Evolutionary conservation across 2,329 filamentous ascomycete genomes (phyloP).

Genomic region (Aspergillus ochraceoroseus): DNA sequence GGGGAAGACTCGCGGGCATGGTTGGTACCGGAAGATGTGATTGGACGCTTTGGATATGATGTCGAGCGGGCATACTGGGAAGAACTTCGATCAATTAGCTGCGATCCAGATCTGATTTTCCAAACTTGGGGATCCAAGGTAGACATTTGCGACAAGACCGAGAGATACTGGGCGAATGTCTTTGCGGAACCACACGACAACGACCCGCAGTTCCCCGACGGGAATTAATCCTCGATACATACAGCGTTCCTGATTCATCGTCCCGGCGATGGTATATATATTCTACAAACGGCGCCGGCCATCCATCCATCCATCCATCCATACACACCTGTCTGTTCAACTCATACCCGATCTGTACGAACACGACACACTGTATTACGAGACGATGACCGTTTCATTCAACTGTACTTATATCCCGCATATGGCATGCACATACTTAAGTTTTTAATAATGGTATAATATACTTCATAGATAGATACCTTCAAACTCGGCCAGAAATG

Average conservation of each 20-base stretch:
- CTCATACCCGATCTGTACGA: no score
- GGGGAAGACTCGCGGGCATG: conserved; percentile 37
- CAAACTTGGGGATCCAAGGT: conserved; percentile 33
- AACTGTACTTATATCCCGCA: conserved; percentile 9
- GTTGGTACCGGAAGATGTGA: conserved; percentile 32
- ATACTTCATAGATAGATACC: conserved; percentile 2
- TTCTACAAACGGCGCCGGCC: no score
- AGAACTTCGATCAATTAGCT: conserved; percentile 40
- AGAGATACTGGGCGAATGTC: conserved; percentile 35
- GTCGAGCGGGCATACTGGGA: conserved; percentile 40
- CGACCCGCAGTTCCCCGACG: conserved; percentile 30
- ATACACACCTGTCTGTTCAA: no score
- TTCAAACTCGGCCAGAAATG: neutral
- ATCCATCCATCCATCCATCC: no score
- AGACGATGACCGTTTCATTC: conserved; percentile 11
- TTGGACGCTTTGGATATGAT: conserved; percentile 39
- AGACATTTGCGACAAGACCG: conserved; percentile 29
- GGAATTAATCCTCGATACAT: conserved; percentile 13
- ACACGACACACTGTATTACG: conserved; percentile 14
- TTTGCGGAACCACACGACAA: conserved; percentile 33
- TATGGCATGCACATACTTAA: neutral
- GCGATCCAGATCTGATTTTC: conserved; percentile 34
- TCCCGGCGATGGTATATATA: neutral
- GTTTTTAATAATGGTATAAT: conserved; percentile 6
- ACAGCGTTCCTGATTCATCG: conserved; percentile 6